These are phyloP conservation scores for Trichosporon ovoides DNA, from an alignment of 1,284 basidiomycete genomes.

Conservation along the genomic window DNA sequence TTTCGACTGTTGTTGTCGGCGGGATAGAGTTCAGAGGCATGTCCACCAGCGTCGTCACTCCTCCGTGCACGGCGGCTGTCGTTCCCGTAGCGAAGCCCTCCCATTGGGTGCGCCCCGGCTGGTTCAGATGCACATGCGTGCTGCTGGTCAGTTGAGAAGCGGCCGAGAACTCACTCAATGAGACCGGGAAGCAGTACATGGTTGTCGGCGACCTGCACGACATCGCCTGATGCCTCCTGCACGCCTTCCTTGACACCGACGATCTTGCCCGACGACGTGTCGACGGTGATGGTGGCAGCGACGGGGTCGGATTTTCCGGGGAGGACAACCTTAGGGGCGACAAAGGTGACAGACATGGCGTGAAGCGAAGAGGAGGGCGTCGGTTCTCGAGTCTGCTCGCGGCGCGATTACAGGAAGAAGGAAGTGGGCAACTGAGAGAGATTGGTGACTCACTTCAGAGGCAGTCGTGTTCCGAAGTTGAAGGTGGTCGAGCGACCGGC, in stretches of 20 bases:
- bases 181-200: constrained; percentile 70
- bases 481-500: neutral
- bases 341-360: constrained; percentile 14
- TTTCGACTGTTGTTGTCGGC: constrained; percentile 75
- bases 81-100: constrained; percentile 91
- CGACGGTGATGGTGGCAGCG: constrained; percentile 59
- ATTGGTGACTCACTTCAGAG: neutral
- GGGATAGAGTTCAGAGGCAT: constrained; percentile 96
- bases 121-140: constrained; percentile 86
- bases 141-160: constrained; percentile 48
- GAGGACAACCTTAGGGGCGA: constrained; percentile 55
- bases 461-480: too few species aligned
- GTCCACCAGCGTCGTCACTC: constrained; percentile 84
- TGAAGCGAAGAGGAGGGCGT: neutral
- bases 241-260: constrained; percentile 50
- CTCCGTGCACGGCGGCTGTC: constrained; percentile 76
- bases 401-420: neutral
- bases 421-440: neutral
- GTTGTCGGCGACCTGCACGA: constrained; percentile 34
- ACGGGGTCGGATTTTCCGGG: constrained; percentile 53
- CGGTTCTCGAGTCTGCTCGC: neutral
- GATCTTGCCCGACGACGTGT: constrained; percentile 63
- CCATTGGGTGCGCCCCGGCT: constrained; percentile 73
- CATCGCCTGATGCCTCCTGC: constrained; percentile 25
- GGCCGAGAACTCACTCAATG: constrained; percentile 62